These are phyloP conservation scores for carrot (Daucus carota) DNA, from an alignment of 129 eudicot species.

Conservation along the genomic window DNA sequence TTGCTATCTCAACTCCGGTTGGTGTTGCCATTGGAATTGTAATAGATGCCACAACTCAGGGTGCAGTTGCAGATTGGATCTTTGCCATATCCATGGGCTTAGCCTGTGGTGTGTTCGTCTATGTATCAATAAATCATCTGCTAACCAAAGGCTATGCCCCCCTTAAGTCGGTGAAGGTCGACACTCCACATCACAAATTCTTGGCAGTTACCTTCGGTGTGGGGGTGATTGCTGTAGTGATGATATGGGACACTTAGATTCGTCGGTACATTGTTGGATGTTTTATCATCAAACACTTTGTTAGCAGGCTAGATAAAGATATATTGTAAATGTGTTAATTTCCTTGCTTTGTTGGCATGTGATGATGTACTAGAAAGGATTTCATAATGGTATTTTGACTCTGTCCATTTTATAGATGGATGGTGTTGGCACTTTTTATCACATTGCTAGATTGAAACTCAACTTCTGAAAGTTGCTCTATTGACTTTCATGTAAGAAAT, in stretches of 20 bases:
- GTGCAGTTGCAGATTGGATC: conserved; percentile 76
- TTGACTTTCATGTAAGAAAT: neutral
- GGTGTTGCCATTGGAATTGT: conserved; percentile 84
- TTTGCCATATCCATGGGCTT: conserved; percentile 81
- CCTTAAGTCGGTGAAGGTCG: conserved; percentile 20
- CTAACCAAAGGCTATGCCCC: conserved; percentile 47
- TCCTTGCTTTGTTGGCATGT: neutral
- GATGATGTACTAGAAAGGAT: neutral
- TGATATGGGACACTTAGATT: conserved; percentile 75
- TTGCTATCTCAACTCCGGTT: conserved; percentile 74
- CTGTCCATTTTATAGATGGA: neutral
- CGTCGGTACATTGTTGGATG: neutral
- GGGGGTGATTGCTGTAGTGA: conserved; percentile 81
- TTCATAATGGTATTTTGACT: neutral
- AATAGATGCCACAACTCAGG: conserved; percentile 70
- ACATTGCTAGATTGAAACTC: neutral
- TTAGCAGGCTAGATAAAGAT: neutral
- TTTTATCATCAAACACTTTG: neutral
- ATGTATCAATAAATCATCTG: conserved; percentile 75
- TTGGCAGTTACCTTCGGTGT: conserved; percentile 68
- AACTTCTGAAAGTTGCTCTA: neutral
- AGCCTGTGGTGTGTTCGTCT: conserved; percentile 87
- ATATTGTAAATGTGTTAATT: neutral
- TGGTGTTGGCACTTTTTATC: neutral
- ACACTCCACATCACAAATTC: conserved; percentile 36